These are phyloP conservation scores for Wickerhamomyces rabaulensis DNA, from an alignment of 805 yeast species.

Conservation along the genomic window DNA sequence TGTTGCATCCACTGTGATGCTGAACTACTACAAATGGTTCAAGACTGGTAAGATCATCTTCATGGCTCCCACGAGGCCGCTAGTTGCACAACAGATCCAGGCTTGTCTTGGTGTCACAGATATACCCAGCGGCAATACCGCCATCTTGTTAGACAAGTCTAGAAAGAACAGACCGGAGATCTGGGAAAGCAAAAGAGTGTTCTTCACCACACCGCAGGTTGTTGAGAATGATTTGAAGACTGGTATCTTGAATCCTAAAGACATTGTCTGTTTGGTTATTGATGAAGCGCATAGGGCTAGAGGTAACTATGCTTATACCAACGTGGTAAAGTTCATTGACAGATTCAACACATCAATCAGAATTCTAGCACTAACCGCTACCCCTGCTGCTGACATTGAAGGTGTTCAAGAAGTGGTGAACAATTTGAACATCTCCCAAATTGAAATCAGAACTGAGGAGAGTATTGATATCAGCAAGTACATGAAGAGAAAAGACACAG, in stretches of 20 bases:
- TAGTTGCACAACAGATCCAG: constrained; percentile 93
- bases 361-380: constrained; percentile 86
- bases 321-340: constrained; percentile 64
- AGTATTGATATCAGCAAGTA: constrained; percentile 77
- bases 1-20: constrained; percentile 90
- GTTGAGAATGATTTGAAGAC: constrained; percentile 82
- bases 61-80: constrained; percentile 95
- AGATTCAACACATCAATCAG: constrained; percentile 65
- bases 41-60: constrained; percentile 73
- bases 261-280: constrained; percentile 68
- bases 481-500: constrained; percentile 63
- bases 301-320: constrained; percentile 85
- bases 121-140: constrained; percentile 68
- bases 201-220: constrained; percentile 95
- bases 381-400: constrained; percentile 86
- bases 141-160: constrained; percentile 62
- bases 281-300: constrained; percentile 96
- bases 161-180: constrained; percentile 61
- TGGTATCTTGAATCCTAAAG: constrained; percentile 73
- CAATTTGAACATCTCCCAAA: constrained; percentile 65
- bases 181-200: constrained; percentile 76
- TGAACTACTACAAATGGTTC: constrained; percentile 87
- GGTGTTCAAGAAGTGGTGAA: constrained; percentile 82
- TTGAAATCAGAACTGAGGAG: constrained; percentile 83
- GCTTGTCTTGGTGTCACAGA: constrained; percentile 90